phyloP scores from a whole-genome alignment of 1,139 yeast genomes.

The Scheffersomyces parashehatae region DNA sequence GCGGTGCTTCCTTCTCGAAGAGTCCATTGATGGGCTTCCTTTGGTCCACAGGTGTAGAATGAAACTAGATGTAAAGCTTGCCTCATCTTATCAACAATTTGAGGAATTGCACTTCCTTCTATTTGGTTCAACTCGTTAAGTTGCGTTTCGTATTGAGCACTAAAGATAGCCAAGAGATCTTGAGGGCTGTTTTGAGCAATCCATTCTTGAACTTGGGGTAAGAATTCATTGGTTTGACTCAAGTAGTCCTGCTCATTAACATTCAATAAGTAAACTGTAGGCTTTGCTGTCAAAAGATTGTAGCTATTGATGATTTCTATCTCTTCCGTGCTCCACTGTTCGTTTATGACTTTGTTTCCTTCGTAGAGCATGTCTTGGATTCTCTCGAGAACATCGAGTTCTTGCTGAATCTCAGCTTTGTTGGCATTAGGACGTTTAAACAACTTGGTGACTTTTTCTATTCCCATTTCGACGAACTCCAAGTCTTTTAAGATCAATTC shows the following conservation, averaged over 20 bases:
- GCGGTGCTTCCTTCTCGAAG: conserved; percentile 76
- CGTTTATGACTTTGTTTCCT: conserved; percentile 49
- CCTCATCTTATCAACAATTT: conserved; percentile 64
- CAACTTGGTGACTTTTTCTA: conserved; percentile 47
- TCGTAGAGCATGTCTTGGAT: conserved; percentile 56
- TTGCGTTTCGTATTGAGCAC: conserved; percentile 59
- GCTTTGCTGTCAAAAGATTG: conserved; percentile 70
- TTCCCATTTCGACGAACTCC: conserved; percentile 59
- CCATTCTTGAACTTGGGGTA: conserved; percentile 50
- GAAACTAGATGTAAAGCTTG: conserved; percentile 69
- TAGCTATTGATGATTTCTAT: conserved; percentile 57
- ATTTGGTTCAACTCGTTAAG: conserved; percentile 22
- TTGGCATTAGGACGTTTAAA: conserved; percentile 40
- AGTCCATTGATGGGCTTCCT: conserved; percentile 93
- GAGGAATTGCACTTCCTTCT: conserved; percentile 40
- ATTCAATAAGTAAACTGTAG: conserved; percentile 62
- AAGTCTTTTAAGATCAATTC: conserved; percentile 72
- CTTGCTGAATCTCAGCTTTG: conserved; percentile 35
- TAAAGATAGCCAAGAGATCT: conserved; percentile 56
- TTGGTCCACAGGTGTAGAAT: conserved; percentile 88
- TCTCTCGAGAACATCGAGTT: conserved; percentile 46
- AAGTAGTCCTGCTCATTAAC: conserved; percentile 58
- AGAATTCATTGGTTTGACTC: conserved; percentile 45
- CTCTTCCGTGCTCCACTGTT: conserved; percentile 54
- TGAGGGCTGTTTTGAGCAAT: conserved; percentile 52